These are phyloP conservation scores for Amanita molliuscula DNA, from an alignment of 768 basidiomycete genomes.

Conservation along the genomic window DNA sequence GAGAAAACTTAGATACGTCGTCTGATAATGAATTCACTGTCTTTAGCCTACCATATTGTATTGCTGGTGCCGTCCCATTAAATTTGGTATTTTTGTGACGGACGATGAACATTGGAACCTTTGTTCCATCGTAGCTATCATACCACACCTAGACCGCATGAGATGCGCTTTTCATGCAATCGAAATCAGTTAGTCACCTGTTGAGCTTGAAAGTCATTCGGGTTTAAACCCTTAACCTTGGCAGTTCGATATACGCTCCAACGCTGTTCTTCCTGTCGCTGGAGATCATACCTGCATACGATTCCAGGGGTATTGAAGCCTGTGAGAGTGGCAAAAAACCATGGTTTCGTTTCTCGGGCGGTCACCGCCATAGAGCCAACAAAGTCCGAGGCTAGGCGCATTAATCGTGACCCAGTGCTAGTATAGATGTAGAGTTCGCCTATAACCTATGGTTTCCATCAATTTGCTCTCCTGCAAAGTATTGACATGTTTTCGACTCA, in stretches of 20 bases:
- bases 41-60: slow-evolving; percentile 55
- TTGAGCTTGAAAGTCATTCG: slow-evolving; percentile 57
- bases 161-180: background rate
- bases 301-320: slow-evolving; percentile 70
- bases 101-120: slow-evolving; percentile 80
- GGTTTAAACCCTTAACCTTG: slow-evolving; percentile 46
- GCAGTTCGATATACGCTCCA: slow-evolving; percentile 54
- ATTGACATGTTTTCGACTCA: slow-evolving; percentile 20
- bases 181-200: slow-evolving; percentile 32
- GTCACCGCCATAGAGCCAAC: slow-evolving; percentile 53
- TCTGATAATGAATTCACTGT: background rate
- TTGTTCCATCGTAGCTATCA: slow-evolving; percentile 67
- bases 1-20: background rate
- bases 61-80: slow-evolving; percentile 66
- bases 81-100: slow-evolving; percentile 58
- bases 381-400: slow-evolving; percentile 51
- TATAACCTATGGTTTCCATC: slow-evolving; percentile 40
- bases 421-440: slow-evolving; percentile 72
- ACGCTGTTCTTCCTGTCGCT: slow-evolving; percentile 32
- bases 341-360: slow-evolving; percentile 39
- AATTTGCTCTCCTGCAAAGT: slow-evolving; percentile 1
- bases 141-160: slow-evolving; percentile 58
- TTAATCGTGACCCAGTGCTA: slow-evolving; percentile 38
- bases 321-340: slow-evolving; percentile 54
- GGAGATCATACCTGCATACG: slow-evolving; percentile 54